Conservation (phyloP, 139 green algal species). For the Coccomyxa sp. region DNA sequence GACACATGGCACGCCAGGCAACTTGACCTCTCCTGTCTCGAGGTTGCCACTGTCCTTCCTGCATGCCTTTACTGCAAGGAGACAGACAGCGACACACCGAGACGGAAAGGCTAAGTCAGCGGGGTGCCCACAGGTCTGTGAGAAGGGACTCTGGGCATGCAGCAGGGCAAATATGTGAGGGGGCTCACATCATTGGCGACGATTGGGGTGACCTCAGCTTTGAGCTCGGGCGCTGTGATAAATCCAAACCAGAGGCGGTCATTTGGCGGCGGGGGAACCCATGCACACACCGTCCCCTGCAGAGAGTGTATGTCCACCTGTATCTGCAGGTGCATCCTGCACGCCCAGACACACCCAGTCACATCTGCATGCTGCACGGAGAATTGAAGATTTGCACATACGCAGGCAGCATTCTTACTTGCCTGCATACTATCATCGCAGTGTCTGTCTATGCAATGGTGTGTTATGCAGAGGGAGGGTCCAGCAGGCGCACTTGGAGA, state of each 20-base stretch:
- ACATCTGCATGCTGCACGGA: too few relatives aligned
- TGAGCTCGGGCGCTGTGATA: slow-evolving; percentile 30
- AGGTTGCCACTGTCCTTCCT: background rate
- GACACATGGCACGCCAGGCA: background rate
- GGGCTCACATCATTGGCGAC: background rate
- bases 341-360: background rate
- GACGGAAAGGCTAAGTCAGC: background rate
- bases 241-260: slow-evolving; percentile 51
- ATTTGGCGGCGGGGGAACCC: slow-evolving; percentile 47
- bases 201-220: slow-evolving; percentile 19
- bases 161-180: too few relatives aligned
- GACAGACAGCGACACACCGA: background rate
- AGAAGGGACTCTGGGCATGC: background rate
- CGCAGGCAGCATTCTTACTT: background rate
- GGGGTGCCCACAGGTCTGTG: background rate
- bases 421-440: background rate
- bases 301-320: slow-evolving; percentile 34
- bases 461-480: background rate
- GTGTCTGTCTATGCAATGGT: background rate
- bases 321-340: slow-evolving; percentile 44
- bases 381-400: too few relatives aligned
- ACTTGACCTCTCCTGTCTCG: background rate
- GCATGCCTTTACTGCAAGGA: background rate
- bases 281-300: slow-evolving; percentile 35
- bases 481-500: slow-evolving; percentile 17